A percentile compares a stretch with the other conserved stretches of the same genome.
Evolutionary conservation across 176 grass and related monocot species (phyloP).

Genomic region (Triticum monococcum): DNA sequence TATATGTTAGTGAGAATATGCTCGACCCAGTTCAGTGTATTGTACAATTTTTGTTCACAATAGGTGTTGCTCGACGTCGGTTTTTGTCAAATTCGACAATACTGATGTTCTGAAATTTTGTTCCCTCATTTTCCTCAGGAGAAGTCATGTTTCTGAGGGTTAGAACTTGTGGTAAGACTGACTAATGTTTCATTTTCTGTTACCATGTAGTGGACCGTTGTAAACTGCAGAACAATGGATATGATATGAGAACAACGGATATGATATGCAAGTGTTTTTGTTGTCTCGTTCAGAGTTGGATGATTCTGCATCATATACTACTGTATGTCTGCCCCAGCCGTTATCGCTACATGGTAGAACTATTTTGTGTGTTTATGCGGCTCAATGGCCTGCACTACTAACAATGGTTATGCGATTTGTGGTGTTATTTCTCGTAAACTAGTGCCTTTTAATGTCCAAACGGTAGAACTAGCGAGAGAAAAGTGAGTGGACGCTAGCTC

Average conservation of each 20-base stretch:
- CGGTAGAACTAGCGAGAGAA: not conserved
- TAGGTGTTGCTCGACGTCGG: not conserved
- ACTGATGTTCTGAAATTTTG: not conserved
- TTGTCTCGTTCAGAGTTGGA: not conserved
- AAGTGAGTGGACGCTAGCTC: not conserved
- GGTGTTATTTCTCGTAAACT: not conserved
- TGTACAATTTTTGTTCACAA: conserved; percentile 21
- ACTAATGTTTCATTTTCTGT: not conserved
- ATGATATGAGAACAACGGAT: not conserved
- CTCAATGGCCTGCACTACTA: not conserved
- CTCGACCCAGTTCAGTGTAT: not conserved
- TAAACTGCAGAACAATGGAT: not conserved
- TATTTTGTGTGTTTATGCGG: no score
- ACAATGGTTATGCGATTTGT: not conserved
- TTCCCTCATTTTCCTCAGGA: conserved; percentile 1
- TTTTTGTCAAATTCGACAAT: not conserved
- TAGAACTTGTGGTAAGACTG: not conserved
- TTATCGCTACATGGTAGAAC: no score
- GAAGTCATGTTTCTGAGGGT: not conserved
- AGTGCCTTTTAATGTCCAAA: not conserved
- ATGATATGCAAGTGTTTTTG: not conserved
- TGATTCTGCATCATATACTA: not conserved
- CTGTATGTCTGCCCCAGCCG: not conserved
- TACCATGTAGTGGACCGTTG: not conserved
- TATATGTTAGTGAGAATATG: not conserved